Evolutionary conservation across 1,284 basidiomycete species (phyloP).

Genomic region (Chalciporus piperatoides): DNA sequence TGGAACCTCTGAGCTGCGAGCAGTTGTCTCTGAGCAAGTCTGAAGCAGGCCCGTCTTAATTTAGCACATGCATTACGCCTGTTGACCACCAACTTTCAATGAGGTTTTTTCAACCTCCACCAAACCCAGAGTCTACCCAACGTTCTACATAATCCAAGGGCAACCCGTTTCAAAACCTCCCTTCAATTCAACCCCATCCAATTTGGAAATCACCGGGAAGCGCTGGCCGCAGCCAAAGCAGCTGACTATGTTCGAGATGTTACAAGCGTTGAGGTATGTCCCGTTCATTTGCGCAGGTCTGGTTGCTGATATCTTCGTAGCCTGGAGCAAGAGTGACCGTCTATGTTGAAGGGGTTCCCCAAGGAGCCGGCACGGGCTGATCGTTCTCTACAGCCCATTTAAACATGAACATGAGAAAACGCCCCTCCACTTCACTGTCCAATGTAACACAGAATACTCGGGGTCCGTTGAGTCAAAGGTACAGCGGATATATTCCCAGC

Average conservation of each 20-base stretch:
- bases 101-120: too few species aligned
- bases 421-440: conserved; percentile 89
- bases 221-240: conserved; percentile 84
- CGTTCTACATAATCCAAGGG: too few species aligned
- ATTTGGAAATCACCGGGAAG: conserved; percentile 69
- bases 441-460: conserved; percentile 93
- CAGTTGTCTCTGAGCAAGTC: too few species aligned
- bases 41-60: too few species aligned
- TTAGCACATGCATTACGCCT: too few species aligned
- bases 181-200: conserved; percentile 82
- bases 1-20: too few species aligned
- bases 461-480: conserved; percentile 91
- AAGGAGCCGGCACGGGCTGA: conserved; percentile 49
- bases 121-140: too few species aligned
- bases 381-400: conserved; percentile 81
- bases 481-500: conserved; percentile 54
- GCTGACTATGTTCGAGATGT: conserved; percentile 89
- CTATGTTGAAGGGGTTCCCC: conserved; percentile 69
- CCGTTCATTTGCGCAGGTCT: background rate
- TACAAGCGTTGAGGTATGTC: conserved; percentile 61
- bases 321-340: conserved; percentile 78
- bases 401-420: conserved; percentile 97
- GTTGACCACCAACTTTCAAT: too few species aligned
- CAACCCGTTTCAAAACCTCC: conserved; percentile 84
- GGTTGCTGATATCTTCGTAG: conserved; percentile 37